A percentile compares a stretch with the other conserved stretches of the same genome.
phyloP scores from a whole-genome alignment of 1,284 basidiomycete genomes.

The Cutaneotrichosporon cyanovorans region DNA sequence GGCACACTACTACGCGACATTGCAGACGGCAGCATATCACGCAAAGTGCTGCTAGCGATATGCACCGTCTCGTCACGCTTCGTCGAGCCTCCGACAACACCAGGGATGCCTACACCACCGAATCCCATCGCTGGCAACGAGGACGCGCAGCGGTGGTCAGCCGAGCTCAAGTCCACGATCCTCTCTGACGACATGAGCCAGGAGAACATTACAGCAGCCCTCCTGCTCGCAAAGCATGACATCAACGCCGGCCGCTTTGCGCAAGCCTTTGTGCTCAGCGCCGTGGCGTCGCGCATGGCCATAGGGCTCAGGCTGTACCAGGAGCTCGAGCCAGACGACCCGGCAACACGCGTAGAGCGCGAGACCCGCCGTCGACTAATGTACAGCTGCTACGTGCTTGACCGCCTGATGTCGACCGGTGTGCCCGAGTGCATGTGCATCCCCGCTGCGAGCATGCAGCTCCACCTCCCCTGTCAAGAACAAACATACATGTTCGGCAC shows the following conservation, averaged over 20 bases:
- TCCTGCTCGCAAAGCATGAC: slow-evolving; percentile 22
- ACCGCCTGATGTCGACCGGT: slow-evolving; percentile 23
- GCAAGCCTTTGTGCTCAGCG: slow-evolving; percentile 12
- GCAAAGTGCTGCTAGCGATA: slow-evolving; percentile 15
- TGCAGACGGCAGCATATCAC: slow-evolving; percentile 7
- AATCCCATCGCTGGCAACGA: neutral
- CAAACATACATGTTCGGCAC: slow-evolving; percentile 12
- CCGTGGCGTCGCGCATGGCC: slow-evolving; percentile 15
- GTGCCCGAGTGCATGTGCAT: slow-evolving; percentile 11
- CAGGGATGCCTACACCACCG: neutral
- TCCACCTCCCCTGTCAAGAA: slow-evolving; percentile 15
- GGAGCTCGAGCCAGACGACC: slow-evolving; percentile 11
- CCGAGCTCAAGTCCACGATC: slow-evolving; percentile 15
- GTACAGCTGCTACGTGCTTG: slow-evolving; percentile 21
- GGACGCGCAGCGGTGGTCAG: slow-evolving; percentile 14
- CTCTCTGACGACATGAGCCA: slow-evolving; percentile 17
- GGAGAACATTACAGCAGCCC: slow-evolving; percentile 16
- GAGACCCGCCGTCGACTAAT: slow-evolving; percentile 20
- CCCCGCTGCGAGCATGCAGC: slow-evolving; percentile 1
- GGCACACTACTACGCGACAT: slow-evolving; percentile 15
- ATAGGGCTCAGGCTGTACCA: slow-evolving; percentile 14
- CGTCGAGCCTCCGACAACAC: slow-evolving; percentile 4
- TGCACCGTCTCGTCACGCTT: slow-evolving; percentile 20
- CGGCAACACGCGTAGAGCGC: slow-evolving; percentile 8
- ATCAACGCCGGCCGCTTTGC: slow-evolving; percentile 16